These are phyloP conservation scores for Cutaneotrichosporon arboriforme DNA, from an alignment of 1,284 basidiomycete species.

Conservation along the genomic window DNA sequence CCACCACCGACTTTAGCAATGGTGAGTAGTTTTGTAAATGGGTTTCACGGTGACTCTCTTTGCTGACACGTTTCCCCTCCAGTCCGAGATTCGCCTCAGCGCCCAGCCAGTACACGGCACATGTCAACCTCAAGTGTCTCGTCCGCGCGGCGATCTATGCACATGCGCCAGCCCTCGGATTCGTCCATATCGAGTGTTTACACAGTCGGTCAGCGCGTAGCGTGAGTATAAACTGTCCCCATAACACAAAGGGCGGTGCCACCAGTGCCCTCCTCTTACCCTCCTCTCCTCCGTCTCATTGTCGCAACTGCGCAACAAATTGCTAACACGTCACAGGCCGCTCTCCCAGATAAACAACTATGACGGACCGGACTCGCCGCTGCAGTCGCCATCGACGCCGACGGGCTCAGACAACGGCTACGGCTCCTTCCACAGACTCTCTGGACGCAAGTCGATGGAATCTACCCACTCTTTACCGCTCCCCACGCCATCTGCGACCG, in stretches of 20 bases:
- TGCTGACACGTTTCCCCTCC: not conserved
- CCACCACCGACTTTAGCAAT: not conserved
- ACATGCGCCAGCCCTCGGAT: slow-evolving; percentile 37
- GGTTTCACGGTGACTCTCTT: not conserved
- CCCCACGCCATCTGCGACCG: slow-evolving; percentile 9
- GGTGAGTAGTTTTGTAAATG: not conserved
- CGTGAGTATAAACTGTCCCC: slow-evolving; percentile 7
- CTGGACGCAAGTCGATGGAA: slow-evolving; percentile 40
- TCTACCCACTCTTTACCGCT: slow-evolving; percentile 40
- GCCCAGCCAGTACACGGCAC: slow-evolving; percentile 5
- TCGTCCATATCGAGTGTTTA: slow-evolving; percentile 41
- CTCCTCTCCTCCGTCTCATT: too few species aligned
- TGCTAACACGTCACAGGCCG: slow-evolving; percentile 22
- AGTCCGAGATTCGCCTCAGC: not conserved
- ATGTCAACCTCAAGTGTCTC: slow-evolving; percentile 12
- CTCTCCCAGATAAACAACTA: slow-evolving; percentile 33
- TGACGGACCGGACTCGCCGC: slow-evolving; percentile 19
- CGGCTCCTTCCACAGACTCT: slow-evolving; percentile 24
- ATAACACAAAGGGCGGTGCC: not conserved
- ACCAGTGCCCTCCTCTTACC: too few species aligned
- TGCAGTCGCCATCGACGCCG: slow-evolving; percentile 35
- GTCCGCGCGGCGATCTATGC: slow-evolving; percentile 3
- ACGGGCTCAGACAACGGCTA: slow-evolving; percentile 39
- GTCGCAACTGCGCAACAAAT: too few species aligned
- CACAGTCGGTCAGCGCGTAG: slow-evolving; percentile 21